Evolutionary conservation across 768 basidiomycete genomes (phyloP), one percentile per base, ranked within the genome.

Genomic region (Fomitopsis pulvina): DNA sequence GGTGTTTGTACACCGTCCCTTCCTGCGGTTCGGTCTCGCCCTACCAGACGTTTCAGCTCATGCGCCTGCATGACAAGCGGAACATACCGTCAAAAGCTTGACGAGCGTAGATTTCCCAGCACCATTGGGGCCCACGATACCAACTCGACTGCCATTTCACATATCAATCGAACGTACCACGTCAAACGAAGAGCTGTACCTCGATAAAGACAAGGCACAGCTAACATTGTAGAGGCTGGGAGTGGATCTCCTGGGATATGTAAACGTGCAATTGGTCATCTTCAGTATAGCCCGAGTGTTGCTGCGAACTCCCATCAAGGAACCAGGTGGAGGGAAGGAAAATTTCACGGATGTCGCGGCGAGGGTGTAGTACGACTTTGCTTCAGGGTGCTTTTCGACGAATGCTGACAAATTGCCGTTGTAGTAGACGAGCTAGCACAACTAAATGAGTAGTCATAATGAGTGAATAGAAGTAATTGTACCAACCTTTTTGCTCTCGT

Each of bases 91-190:
- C 55, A 97, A 69, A 41, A 97, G 76, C 70, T 97, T 97, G 73
- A 97, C 88, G 55, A 97, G 73, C 20, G 94, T 97, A 45, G 91
- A 94, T 70, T 96, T 97, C 51, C 94, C 94, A 49, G 94, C 93
- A 62, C 93, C 92, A 69, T 95, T 95, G 24, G 92, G 91, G 7
- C 93, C 92, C 52, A 92, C 70, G 52, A 95, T 85, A 52, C 92
- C 92, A 47, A 95, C 91, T 56, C 92, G 91, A 66, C 91, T 92
- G 54, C 56, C 46, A 53, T 30, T 20, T 39, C 46, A 25, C 3
- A 26, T 21, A 22, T 41, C 26, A 45, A 28, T 18, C 10, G 24
- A 27, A 11, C 9, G 37, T 20, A 22, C 20, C 37, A 48, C 18
- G 2, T 47, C 25, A 34, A 30, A 32, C 11, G 4, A 11, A 38